phyloP scores from a whole-genome alignment of 495 filamentous ascomycete genomes.

The Lichenothelia convexa region DNA sequence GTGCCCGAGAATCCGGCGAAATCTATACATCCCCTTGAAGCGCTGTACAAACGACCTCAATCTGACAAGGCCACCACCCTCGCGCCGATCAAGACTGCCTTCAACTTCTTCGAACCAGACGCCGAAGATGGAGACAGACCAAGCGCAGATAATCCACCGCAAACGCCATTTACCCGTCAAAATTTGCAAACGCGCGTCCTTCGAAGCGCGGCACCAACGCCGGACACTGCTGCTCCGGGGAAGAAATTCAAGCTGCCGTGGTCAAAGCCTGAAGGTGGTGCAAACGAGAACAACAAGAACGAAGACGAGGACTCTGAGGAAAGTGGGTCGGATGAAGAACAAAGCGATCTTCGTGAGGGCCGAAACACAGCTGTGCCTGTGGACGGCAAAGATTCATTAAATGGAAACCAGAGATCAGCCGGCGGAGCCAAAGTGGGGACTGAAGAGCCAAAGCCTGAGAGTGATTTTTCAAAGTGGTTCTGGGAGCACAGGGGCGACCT shows the following conservation, averaged over 20 bases:
- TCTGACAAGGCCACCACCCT: constrained; percentile 19
- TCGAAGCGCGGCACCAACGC: constrained; percentile 80
- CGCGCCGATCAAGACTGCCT: constrained; percentile 30
- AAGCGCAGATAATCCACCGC: constrained; percentile 34
- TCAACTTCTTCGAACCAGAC: constrained; percentile 52
- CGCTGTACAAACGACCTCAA: constrained; percentile 57
- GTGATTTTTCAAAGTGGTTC: constrained; percentile 76
- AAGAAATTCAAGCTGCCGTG: constrained; percentile 28
- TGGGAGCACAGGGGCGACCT: constrained; percentile 80
- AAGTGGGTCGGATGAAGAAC: constrained; percentile 18
- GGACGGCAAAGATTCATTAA: constrained; percentile 13
- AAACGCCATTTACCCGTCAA: constrained; percentile 63
- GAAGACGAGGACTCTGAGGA: constrained; percentile 20
- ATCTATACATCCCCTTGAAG: constrained; percentile 71
- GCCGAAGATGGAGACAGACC: too few species aligned
- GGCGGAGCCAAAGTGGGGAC: constrained; percentile 8
- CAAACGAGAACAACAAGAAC: constrained; percentile 11
- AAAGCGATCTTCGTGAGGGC: constrained; percentile 7
- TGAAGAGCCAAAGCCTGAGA: constrained; percentile 30
- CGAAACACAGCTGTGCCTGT: constrained; percentile 15
- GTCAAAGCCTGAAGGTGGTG: too few species aligned
- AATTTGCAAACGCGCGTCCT: constrained; percentile 56
- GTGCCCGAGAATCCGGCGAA: constrained; percentile 11
- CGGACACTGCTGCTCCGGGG: constrained; percentile 68
- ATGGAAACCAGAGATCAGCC: too few species aligned